Base-by-base conservation (phyloP, 805 yeast genomes). In the Wickerhamiella galacta region DNA sequence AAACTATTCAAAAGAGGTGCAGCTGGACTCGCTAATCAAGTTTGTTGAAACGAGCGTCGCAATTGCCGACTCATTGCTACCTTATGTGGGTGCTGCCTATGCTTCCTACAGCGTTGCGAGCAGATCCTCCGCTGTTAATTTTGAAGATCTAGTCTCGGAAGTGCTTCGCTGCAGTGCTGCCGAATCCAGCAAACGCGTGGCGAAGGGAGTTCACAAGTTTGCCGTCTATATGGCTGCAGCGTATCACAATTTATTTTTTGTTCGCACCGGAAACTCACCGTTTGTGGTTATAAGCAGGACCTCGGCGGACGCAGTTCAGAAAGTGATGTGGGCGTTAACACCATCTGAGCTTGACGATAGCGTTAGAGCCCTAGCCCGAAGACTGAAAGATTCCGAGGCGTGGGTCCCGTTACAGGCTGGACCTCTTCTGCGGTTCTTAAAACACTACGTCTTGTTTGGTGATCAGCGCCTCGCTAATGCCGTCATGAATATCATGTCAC, bases 401-500 rank as follows among this genome's bases (percentile, higher is more conserved):
- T 10, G 18, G 8, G 11, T 25, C 16, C 18, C 18, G 6, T 11
- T 18, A 25, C 6, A 5, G 12, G 28, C 16, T 25, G 14, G 16
- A 4, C 18, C 17, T 6, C 12, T 25, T 25, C 12, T 25, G 4
- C 12, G 6, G 17, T 15, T 25, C 6, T 15, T 25, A 18, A 25
- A 25, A 14, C 17, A 14, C 17, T 25, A 25, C 12, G 28, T 25
- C 18, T 12, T 25, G 9, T 25, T 25, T 25, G 28, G 12, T 6
- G 28, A 25, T 12, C 28, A 14, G 6, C 18, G 28, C 18, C 28
- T 25, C 18, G 6, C 18, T 15, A 12, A 4, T 12, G 28, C 28
- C 4, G 28, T 25, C n/a, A 8, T 25, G 14, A 25, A 25, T 11
- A 25, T 25, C 28, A 25, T 25, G 28, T 25, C 28, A 14, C 19